A percentile compares a stretch with the other conserved stretches of the same genome.
Evolutionary conservation across 371 early-diverging fungal genomes (phyloP).

Genomic region (Rhizopus arrhizus): DNA sequence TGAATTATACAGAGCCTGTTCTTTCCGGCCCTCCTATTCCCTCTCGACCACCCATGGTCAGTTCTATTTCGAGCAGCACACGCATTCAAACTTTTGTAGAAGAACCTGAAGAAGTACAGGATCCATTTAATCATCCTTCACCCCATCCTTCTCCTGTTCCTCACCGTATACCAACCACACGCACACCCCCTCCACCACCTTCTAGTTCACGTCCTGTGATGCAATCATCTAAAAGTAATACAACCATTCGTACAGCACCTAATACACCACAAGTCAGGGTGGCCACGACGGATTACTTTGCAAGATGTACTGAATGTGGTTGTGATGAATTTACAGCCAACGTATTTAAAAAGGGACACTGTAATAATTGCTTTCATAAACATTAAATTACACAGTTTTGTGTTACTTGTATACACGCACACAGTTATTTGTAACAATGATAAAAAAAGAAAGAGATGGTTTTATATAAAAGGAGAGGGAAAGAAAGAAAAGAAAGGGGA

Average conservation of each 20-base stretch:
- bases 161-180: neutral
- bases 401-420: too few species aligned
- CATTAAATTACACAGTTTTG: conserved; percentile 32
- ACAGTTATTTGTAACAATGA: too few species aligned
- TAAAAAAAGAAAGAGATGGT: too few species aligned
- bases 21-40: conserved; percentile 11
- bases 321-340: conserved; percentile 69
- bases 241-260: conserved; percentile 12
- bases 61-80: neutral
- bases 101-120: neutral
- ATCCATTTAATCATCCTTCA: neutral
- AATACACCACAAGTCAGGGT: conserved; percentile 9
- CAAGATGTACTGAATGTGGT: conserved; percentile 52
- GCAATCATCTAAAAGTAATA: conserved; percentile 1
- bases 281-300: conserved; percentile 11
- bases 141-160: conserved; percentile 3
- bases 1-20: conserved; percentile 68
- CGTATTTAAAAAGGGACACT: conserved; percentile 65
- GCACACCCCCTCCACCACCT: conserved; percentile 12
- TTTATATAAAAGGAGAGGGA: too few species aligned
- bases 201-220: conserved; percentile 5
- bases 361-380: conserved; percentile 73
- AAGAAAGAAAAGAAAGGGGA: too few species aligned
- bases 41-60: neutral
- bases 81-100: neutral